Evolutionary conservation across 2,329 filamentous ascomycete species (phyloP).

Genomic region (Aspergillus ochraceoroseus): DNA sequence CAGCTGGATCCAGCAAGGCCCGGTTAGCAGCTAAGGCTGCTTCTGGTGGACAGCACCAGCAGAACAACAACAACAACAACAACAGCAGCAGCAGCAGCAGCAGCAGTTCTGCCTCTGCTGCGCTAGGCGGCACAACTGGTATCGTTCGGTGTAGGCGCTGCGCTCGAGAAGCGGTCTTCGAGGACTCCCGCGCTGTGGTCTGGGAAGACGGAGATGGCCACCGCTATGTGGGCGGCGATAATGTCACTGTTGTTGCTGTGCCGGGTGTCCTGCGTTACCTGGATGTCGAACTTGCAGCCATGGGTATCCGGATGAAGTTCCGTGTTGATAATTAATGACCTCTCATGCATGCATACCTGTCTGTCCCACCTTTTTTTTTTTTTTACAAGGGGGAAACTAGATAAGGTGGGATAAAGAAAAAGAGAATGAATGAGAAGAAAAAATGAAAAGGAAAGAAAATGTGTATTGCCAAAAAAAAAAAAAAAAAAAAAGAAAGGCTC

Average conservation of each 20-base stretch:
- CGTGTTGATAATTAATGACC: conserved; percentile 55
- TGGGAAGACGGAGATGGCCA: conserved; percentile 90
- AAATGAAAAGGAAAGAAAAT: conserved; percentile 1
- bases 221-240: conserved; percentile 79
- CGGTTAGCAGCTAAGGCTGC: conserved; percentile 30
- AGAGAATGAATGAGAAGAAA: too few species aligned
- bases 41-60: conserved; percentile 24
- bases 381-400: too few species aligned
- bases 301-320: conserved; percentile 95
- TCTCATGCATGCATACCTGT: too few species aligned
- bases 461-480: background rate
- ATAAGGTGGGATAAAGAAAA: too few species aligned
- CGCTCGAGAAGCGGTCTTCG: conserved; percentile 58
- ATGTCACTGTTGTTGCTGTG: conserved; percentile 87
- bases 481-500: too few species aligned
- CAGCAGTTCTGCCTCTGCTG: conserved; percentile 53
- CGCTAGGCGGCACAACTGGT: conserved; percentile 54
- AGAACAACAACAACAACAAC: too few species aligned
- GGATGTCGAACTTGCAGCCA: conserved; percentile 90
- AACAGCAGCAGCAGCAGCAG: too few species aligned
- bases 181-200: conserved; percentile 63
- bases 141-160: conserved; percentile 76
- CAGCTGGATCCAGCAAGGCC: conserved; percentile 27
- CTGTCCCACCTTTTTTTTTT: conserved; percentile 2
- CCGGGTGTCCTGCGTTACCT: conserved; percentile 89